Conservation (phyloP, 2,329 filamentous ascomycete genomes). For the Spiromastix sp. region DNA sequence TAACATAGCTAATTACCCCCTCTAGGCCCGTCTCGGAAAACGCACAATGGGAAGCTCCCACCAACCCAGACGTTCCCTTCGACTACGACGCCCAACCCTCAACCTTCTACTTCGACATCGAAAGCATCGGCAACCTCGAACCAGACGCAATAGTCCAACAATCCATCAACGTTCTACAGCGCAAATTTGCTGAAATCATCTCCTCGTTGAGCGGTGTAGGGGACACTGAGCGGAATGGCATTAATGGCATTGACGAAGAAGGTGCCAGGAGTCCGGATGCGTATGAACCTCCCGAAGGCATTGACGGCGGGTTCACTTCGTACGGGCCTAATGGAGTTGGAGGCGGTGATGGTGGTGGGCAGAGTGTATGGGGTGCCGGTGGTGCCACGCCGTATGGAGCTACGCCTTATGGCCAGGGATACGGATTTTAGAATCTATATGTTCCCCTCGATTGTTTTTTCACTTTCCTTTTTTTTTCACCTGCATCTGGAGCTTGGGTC, state of each 20-base stretch:
- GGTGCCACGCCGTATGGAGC: constrained; percentile 48
- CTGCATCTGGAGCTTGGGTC: too few relatives aligned
- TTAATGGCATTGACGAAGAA: constrained; percentile 27
- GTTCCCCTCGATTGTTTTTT: neutral
- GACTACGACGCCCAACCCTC: constrained; percentile 79
- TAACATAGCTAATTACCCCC: neutral
- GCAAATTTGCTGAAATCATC: constrained; percentile 77
- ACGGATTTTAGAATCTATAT: constrained; percentile 17
- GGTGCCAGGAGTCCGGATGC: constrained; percentile 42
- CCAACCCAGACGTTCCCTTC: constrained; percentile 74
- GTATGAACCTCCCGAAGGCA: constrained; percentile 36
- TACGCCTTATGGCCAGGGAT: constrained; percentile 48
- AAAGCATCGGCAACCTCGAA: constrained; percentile 76
- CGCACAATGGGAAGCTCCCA: constrained; percentile 62
- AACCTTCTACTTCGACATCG: constrained; percentile 88
- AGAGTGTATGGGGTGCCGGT: constrained; percentile 53
- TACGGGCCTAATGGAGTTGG: constrained; percentile 20
- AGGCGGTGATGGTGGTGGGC: constrained; percentile 34
- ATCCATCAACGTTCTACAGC: constrained; percentile 78
- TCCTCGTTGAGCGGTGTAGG: constrained; percentile 46
- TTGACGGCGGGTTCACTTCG: constrained; percentile 31
- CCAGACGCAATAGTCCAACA: constrained; percentile 83
- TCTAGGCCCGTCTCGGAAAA: constrained; percentile 30
- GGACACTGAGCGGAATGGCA: constrained; percentile 45
- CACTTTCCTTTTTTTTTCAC: neutral